Conservation (phyloP, 148 eudicot species). For the Rhododendron griersonianum region DNA sequence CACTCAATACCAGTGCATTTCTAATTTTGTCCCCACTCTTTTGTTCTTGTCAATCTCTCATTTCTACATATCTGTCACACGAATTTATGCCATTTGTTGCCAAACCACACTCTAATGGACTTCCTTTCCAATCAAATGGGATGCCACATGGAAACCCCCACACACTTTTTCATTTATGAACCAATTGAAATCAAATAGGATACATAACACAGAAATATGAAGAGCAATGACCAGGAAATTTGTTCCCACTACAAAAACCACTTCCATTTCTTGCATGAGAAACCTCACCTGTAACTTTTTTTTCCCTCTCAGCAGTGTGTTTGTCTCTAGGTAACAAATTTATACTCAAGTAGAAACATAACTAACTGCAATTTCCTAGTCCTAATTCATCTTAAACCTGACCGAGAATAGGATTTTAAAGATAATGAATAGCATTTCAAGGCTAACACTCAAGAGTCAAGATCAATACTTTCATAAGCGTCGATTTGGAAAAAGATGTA, state of each 20-base stretch:
- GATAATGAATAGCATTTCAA: background rate
- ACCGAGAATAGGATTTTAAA: background rate
- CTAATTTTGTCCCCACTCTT: background rate
- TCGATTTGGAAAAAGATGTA: background rate
- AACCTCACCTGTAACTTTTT: background rate
- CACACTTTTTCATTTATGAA: background rate
- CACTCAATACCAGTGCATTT: background rate
- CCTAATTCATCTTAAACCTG: background rate
- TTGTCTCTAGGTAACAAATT: background rate
- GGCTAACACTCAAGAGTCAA: background rate
- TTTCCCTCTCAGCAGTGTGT: background rate
- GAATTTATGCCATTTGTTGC: background rate
- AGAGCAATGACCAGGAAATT: background rate
- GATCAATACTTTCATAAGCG: background rate
- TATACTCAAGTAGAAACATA: background rate
- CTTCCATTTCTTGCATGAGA: background rate
- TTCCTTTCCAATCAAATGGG: background rate
- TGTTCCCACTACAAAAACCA: background rate
- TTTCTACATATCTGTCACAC: background rate
- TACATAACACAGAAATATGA: background rate
- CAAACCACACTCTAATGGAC: background rate
- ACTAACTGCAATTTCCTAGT: background rate
- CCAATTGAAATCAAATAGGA: background rate
- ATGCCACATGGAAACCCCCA: background rate
- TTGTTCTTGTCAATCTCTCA: background rate